These are phyloP conservation scores for Trichoderma orchidacearum DNA, from an alignment of 495 filamentous ascomycete genomes.

Conservation along the genomic window DNA sequence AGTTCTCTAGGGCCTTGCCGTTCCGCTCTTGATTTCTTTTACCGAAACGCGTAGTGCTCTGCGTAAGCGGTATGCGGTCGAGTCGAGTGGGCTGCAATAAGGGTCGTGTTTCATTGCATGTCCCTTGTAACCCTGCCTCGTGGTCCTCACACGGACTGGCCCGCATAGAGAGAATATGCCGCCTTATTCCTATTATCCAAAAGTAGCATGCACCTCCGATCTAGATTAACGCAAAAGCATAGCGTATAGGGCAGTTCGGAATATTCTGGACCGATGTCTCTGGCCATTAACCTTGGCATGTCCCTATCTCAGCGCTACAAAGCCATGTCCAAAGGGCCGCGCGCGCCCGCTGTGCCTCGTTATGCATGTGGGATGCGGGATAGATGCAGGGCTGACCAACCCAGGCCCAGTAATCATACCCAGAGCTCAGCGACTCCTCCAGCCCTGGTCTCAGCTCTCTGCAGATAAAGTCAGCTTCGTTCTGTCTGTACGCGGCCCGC, in stretches of 20 bases:
- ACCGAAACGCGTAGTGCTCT: background rate
- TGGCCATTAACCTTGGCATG: too few species aligned
- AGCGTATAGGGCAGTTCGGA: too few species aligned
- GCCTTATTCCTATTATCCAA: too few species aligned
- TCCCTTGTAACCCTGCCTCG: background rate
- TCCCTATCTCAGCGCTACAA: too few species aligned
- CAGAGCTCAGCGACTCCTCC: background rate
- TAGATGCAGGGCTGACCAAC: background rate
- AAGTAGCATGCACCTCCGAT: background rate
- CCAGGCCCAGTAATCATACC: background rate
- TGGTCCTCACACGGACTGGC: too few species aligned
- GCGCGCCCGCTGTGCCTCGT: background rate
- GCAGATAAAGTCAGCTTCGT: background rate
- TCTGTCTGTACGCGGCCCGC: too few species aligned
- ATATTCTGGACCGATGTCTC: too few species aligned
- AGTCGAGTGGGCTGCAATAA: background rate
- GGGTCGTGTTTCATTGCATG: background rate
- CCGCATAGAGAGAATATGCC: too few species aligned
- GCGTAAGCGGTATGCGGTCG: background rate
- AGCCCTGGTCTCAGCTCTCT: background rate
- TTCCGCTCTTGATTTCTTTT: too few species aligned
- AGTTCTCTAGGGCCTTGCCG: too few species aligned
- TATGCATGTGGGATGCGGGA: background rate
- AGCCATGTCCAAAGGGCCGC: background rate
- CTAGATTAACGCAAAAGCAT: background rate